Evolutionary conservation across 352 stramenopile species (phyloP), one percentile per base, ranked within the genome.

Genomic region (Plasmopara muralis): DNA sequence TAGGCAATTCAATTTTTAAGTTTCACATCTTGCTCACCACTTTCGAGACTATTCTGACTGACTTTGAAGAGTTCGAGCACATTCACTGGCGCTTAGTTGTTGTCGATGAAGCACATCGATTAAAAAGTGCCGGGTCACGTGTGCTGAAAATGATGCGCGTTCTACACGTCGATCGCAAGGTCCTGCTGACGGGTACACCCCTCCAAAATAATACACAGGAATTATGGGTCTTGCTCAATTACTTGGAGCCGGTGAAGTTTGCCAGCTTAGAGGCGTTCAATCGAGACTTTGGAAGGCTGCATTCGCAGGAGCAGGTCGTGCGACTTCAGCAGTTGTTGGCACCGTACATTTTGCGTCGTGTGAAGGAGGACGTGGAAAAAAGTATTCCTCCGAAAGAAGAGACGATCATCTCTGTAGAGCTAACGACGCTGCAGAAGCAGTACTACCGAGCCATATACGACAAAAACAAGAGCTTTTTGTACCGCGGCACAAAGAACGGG

Each of bases 361-460:
- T 99, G 20, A 99, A 99, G 69, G 95, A 98, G 69, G 95, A 97
- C 47, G 89, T 97, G 13, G 91, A 98, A 47, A 97, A 97, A 67
- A 96, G 85, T 30, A 93, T 98, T 47, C 96, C 96, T 18, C 93
- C 93, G 0, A 99, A 98, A 62, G 94, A 98, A 64, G 92, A 97
- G 60, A 97, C 89, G 6, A 97, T 97, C 44, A 93, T 97, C 30
- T 85, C 95, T 13, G 90, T 99, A 55, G 95, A 98, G 63, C 75
- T 99, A 31, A 99, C 97, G 7, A 91, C 94, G 18, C 44, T 98
- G 29, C 97, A 99, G 70, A 99, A 99, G 73, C 93, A 99, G 67
- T 99, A 98, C 66, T 99, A 99, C 64, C 78, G 96, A 28, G 97
- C 97, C 2, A 95, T 99, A 18, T 99, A 99, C 69, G 96, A 99